These are phyloP conservation scores for Torulaspora delbrueckii DNA, from an alignment of 805 yeast species.

Conservation along the genomic window DNA sequence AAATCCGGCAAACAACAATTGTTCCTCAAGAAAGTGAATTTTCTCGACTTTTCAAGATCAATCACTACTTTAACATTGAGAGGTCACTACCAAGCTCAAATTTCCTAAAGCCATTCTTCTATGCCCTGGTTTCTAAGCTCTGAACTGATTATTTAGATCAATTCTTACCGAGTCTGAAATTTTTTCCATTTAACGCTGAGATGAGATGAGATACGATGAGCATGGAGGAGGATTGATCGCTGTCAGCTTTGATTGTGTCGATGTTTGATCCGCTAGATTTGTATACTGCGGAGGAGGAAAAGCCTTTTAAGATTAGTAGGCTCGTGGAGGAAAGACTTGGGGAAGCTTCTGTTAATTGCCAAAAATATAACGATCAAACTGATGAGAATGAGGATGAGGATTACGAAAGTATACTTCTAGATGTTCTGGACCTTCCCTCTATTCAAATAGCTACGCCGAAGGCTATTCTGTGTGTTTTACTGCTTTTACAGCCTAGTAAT, in stretches of 20 bases:
- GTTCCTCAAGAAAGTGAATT: neutral
- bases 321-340: neutral
- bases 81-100: neutral
- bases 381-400: conserved; percentile 11
- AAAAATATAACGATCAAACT: neutral
- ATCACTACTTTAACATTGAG: neutral
- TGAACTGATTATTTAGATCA: neutral
- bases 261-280: conserved; percentile 39
- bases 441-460: conserved; percentile 43
- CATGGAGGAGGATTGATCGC: neutral
- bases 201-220: conserved; percentile 2
- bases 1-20: neutral
- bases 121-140: neutral
- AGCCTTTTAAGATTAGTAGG: neutral
- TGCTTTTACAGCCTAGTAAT: conserved; percentile 45
- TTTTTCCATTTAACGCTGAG: conserved; percentile 3
- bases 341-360: neutral
- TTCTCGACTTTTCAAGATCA: neutral
- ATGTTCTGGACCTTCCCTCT: conserved; percentile 56
- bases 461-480: conserved; percentile 43
- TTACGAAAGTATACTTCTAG: conserved; percentile 38
- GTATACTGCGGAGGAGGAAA: conserved; percentile 24
- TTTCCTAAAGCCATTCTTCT: neutral
- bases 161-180: neutral
- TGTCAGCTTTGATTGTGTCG: neutral